Conservation (phyloP, 257 asterid genomes). For the Linderniella brevidens region DNA sequence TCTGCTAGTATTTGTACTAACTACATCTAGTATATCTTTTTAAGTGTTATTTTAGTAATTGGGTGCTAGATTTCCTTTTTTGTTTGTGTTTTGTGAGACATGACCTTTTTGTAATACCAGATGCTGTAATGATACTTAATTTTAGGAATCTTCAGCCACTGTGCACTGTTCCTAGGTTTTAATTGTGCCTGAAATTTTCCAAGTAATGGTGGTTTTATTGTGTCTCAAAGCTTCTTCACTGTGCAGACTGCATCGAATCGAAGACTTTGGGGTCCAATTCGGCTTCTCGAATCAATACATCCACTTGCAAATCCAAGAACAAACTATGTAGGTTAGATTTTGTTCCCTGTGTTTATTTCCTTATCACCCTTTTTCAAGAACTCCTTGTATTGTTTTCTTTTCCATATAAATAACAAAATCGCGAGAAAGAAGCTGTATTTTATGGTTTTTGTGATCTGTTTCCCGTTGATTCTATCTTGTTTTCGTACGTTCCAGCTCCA, state of each 20-base stretch:
- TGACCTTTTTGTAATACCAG: slow-evolving; percentile 8
- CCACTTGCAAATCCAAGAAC: slow-evolving; percentile 74
- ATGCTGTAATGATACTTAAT: too few species aligned
- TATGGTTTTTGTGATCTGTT: background rate
- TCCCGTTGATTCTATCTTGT: background rate
- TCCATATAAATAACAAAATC: too few species aligned
- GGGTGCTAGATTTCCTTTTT: slow-evolving; percentile 11
- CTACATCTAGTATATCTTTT: slow-evolving; percentile 11
- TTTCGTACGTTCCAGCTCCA: slow-evolving; percentile 45
- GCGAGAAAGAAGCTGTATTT: background rate
- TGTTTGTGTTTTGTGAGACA: slow-evolving; percentile 12
- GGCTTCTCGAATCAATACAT: slow-evolving; percentile 57
- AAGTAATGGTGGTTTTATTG: slow-evolving; percentile 5
- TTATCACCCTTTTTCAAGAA: background rate
- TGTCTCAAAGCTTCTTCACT: slow-evolving; percentile 12
- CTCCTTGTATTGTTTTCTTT: background rate
- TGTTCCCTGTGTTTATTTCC: slow-evolving; percentile 13
- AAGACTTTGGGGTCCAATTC: slow-evolving; percentile 84
- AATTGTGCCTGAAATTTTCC: slow-evolving; percentile 1
- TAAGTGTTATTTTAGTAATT: slow-evolving; percentile 7
- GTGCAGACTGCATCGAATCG: slow-evolving; percentile 47
- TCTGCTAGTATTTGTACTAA: slow-evolving; percentile 13
- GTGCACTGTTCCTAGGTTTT: slow-evolving; percentile 3
- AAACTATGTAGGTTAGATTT: slow-evolving; percentile 69
- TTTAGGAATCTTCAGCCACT: background rate